Evolutionary conservation across 2,329 filamentous ascomycete species (phyloP), one percentile per base, ranked within the genome.

Genomic region (Ceratocystis ficicola): DNA sequence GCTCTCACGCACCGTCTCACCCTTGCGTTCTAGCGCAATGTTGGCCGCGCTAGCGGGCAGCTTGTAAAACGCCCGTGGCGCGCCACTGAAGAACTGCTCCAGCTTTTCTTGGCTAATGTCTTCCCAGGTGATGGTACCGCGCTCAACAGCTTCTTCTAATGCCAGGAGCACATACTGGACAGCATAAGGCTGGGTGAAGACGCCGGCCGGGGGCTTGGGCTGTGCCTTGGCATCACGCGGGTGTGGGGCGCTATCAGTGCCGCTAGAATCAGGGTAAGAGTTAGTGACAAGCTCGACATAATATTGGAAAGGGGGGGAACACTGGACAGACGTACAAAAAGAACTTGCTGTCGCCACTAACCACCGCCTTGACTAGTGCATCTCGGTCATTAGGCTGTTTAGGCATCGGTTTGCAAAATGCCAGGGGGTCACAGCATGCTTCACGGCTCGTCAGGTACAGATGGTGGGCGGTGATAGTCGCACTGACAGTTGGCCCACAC

Each of bases 391-490:
- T 82, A 0, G 89, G 86, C 44, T 83, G 86, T 78, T 89, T 89
- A 63, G 87, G 84, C 41, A 88, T 90, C 80, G 80, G 86, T 84
- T 82, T 93, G 86, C 72, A 91, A 82, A 92, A 95, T 72, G 75
- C 75, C 64, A 77, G 75, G 32, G 72, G 72, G 22, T 85, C 83
- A 78, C 86, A 87, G 66, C 76, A 76, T 68, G 76, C 78, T 71
- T 91, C 86, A 71, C 94, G 87, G 17, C 89, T 85, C 12, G 87
- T 90, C 41, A 96, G 80, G 70, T 84, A 90, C 25, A 95, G 79
- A 72, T 96, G 91, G 72, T 96, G 91, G 1, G 90, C 89, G 0
- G 91, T 96, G 70, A 95, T 90, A 8, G 89, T 93, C 3, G 82
- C 80, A 0, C 83, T 87, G 28, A 96, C 93, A 2, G 83, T 88